A percentile compares a stretch with the other conserved stretches of the same genome.
phyloP scores from a whole-genome alignment of 345 rosid species.

The Eutrema yunnanense region DNA sequence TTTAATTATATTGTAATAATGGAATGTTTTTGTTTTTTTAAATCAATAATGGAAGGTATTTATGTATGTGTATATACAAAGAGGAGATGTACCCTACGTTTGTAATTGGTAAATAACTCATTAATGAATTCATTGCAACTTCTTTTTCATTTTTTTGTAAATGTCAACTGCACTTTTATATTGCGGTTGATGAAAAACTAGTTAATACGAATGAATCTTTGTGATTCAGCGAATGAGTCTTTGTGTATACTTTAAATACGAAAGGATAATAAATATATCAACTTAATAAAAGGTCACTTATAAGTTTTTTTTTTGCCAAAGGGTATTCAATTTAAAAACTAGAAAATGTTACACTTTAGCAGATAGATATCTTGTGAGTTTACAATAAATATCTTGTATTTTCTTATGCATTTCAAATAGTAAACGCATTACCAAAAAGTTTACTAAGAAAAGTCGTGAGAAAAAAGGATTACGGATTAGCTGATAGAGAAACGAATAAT shows the following conservation, averaged over 20 bases:
- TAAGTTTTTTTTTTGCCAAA: not conserved
- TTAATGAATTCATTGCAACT: not conserved
- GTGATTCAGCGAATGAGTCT: not conserved
- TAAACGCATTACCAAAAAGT: no score
- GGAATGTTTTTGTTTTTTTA: no score
- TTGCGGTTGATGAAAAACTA: not conserved
- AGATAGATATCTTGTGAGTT: not conserved
- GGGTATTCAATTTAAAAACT: no score
- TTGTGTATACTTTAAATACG: not conserved
- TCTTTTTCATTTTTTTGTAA: conserved; percentile 1
- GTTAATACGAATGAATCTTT: not conserved
- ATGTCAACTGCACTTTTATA: conserved; percentile 12
- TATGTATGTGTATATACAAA: not conserved
- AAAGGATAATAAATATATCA: not conserved
- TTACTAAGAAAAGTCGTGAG: no score
- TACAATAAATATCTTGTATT: no score
- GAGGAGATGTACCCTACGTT: conserved; percentile 17
- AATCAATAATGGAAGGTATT: not conserved
- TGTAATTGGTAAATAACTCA: conserved; percentile 7
- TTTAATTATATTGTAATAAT: not conserved
- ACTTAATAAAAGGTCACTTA: not conserved
- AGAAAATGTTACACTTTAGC: no score
- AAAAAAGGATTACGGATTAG: not conserved
- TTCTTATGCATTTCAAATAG: no score
- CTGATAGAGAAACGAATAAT: conserved; percentile 5